Evolutionary conservation across 306 rosid genomes (phyloP).

Genomic region (Casuarina glauca): DNA sequence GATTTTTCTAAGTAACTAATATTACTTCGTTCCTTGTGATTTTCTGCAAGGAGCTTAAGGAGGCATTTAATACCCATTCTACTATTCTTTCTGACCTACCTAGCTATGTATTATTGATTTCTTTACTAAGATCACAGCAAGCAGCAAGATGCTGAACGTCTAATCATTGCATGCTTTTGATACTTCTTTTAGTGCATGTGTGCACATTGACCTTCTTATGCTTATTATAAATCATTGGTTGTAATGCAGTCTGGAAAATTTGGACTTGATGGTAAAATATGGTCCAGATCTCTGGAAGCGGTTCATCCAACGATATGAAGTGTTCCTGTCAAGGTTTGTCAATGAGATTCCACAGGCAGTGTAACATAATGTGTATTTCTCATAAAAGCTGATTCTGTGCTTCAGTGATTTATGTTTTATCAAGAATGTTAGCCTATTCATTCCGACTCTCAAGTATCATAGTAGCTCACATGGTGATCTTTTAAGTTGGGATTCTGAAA

Average conservation of each 20-base stretch:
- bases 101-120: background rate
- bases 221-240: constrained; percentile 21
- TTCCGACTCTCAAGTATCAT: background rate
- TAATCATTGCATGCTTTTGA: constrained; percentile 4
- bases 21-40: background rate
- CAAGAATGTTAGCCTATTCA: background rate
- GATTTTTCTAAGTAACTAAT: background rate
- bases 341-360: background rate
- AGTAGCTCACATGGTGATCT: background rate
- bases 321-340: constrained; percentile 69
- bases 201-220: constrained; percentile 1
- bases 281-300: constrained; percentile 88
- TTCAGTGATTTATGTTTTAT: background rate
- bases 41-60: background rate
- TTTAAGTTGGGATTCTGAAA: background rate
- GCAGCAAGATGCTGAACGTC: constrained; percentile 4
- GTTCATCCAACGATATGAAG: constrained; percentile 76
- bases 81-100: background rate
- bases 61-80: background rate
- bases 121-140: constrained; percentile 6
- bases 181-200: background rate
- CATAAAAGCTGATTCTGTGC: background rate
- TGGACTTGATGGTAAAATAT: constrained; percentile 78
- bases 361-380: background rate
- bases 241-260: constrained; percentile 76